phyloP scores from a whole-genome alignment of 1,284 basidiomycete genomes.

The Puccinia brachypodii region DNA sequence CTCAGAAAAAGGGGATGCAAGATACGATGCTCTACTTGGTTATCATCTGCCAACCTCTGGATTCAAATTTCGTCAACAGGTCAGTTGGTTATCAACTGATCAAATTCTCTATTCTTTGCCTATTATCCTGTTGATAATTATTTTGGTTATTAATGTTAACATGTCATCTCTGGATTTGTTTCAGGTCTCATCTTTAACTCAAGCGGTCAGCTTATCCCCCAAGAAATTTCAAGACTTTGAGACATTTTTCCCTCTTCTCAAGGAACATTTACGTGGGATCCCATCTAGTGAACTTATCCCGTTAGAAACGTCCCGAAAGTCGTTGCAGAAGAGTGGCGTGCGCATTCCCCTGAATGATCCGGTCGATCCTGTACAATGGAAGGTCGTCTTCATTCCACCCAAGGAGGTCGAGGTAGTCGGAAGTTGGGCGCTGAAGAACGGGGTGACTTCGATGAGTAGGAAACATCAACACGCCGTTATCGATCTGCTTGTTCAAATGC shows the following conservation, averaged over 20 bases:
- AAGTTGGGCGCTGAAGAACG: constrained; percentile 56
- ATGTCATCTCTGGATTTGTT: background rate
- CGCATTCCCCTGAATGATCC: constrained; percentile 55
- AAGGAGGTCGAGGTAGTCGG: constrained; percentile 55
- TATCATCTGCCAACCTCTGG: constrained; percentile 8
- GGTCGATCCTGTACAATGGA: constrained; percentile 53
- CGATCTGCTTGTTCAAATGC: constrained; percentile 52
- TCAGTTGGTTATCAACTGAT: background rate
- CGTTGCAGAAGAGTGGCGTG: constrained; percentile 51
- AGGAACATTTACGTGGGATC: constrained; percentile 25
- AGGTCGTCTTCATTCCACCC: constrained; percentile 55
- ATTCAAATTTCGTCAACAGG: constrained; percentile 1
- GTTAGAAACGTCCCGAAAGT: constrained; percentile 41
- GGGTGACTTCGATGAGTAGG: constrained; percentile 52
- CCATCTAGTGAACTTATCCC: constrained; percentile 23
- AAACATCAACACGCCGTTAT: constrained; percentile 55
- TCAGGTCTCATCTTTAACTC: constrained; percentile 8
- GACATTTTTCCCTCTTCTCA: constrained; percentile 7
- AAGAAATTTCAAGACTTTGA: constrained; percentile 21
- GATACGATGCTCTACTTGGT: background rate
- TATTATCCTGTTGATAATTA: background rate
- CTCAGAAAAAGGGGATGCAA: background rate
- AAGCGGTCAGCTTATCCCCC: constrained; percentile 3
- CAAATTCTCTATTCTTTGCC: background rate
- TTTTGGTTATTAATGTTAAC: background rate